A percentile compares a stretch with the other conserved stretches of the same genome.
Conservation (phyloP, 257 asterid genomes). For the Schizonepeta tenuifolia region DNA sequence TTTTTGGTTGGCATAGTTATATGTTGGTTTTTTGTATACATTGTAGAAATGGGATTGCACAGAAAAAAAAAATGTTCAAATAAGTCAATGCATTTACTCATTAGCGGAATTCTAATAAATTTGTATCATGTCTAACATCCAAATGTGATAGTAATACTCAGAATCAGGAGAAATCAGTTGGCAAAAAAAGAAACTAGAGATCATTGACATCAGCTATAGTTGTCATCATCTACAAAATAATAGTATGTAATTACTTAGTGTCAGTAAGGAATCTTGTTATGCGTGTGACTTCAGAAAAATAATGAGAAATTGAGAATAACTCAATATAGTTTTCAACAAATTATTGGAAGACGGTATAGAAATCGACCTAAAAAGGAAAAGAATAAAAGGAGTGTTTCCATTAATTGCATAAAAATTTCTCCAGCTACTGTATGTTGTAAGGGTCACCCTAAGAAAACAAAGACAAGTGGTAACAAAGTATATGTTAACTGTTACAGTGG, state of each 20-base stretch:
- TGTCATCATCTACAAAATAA: conserved; percentile 6
- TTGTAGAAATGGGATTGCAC: not conserved
- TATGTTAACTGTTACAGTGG: no score
- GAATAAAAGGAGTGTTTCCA: no score
- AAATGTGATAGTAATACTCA: conserved; percentile 5
- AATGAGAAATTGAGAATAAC: no score
- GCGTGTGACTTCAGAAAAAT: conserved; percentile 63
- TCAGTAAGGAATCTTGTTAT: conserved; percentile 62
- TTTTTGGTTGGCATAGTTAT: conserved; percentile 5
- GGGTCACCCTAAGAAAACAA: no score
- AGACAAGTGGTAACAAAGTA: no score
- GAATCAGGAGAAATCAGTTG: conserved; percentile 15
- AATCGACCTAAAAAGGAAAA: no score
- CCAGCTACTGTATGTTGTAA: no score
- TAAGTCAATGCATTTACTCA: not conserved
- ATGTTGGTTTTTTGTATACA: conserved; percentile 5
- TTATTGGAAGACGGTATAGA: no score
- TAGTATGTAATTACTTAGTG: conserved; percentile 58
- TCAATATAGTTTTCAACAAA: no score
- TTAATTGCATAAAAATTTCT: no score
- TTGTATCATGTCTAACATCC: not conserved
- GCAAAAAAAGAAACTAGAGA: conserved; percentile 20
- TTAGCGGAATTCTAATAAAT: conserved; percentile 1
- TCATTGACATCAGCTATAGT: conserved; percentile 21
- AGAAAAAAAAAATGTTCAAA: conserved; percentile 12